Base-by-base conservation (phyloP, 192 early-diverging fungal species). In the Coemansia sp. region DNA sequence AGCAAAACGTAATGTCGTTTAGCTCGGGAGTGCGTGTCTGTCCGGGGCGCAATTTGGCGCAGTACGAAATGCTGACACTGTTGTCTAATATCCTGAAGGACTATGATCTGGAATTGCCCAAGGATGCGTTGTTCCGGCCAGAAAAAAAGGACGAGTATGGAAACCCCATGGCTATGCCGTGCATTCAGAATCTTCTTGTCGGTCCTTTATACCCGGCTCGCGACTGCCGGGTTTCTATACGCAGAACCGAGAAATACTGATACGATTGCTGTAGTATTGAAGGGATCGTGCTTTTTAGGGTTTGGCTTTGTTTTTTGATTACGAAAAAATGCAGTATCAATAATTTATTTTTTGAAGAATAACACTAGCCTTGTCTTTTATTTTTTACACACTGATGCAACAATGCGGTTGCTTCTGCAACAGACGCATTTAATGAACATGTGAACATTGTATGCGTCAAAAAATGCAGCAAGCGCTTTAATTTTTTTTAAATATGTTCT, bases 1-100 rank as follows among this genome's bases (percentile, higher is more conserved):
- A 66, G 17, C 37, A 32, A 34, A 33, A 36, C 14, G 64, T 78
- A 34, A 14, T 79, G 36, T 63, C 73, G 3, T 84, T 84, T 55
- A 68, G 74, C 55, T 62, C 73, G 0, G 82, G 82, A 5, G 73
- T 73, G 15, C 38, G 82, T 32, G 66, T 74, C 22, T 84, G 81
- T 43, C 72, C 76, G 1, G 81, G 81, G 2, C 65, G 73, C 20
- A 72, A 75, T 15, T 36, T 83, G 18, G 81, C 81, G 11, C 59
- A 52, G 9, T 71, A 53, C 43, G 75, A 83, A 51, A 67, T 78
- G 64, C 36, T 74, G 55, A 63, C 70, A 0, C 68, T 67, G 2
- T 7, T 74, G n/a, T 72, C 72, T 1, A 78, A 70, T 20, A 15
- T 83, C 0, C 51, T 83, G 5, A 65, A 67, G 34, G 41, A 75